Base-by-base conservation (phyloP, 495 filamentous ascomycete species). In the Aspergillus haitiensis region DNA sequence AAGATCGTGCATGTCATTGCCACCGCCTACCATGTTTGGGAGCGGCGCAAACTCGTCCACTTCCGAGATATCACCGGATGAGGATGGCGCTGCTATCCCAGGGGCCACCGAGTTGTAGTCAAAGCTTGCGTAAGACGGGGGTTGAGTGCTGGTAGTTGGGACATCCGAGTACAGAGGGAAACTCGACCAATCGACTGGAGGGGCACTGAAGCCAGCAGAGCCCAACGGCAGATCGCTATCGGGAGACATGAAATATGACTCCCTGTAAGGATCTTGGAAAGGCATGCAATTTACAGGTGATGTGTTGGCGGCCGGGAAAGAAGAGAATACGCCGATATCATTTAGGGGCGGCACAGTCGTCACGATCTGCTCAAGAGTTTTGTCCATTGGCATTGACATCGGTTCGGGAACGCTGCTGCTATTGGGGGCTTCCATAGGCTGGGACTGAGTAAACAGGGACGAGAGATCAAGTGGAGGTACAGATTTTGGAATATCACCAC, bases 1-100 rank as follows among this genome's bases (percentile, higher is more conserved):
- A 35, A 75, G 69, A 58, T 80, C 73, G 45, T 76, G 75, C 52
- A 77, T 60, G 56, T 78, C 76, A 59, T 57, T 68, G 50, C 64
- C 64, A 21, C 68, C 50, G 16, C 63, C 64, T 7, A 70, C 73
- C 21, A 78, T 56, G 27, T 66, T 70, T 10, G 74, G 73, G 27
- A 77, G 70, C 9, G 75, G 71, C n/a, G 72, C 75, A 42, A 69
- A 74, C 80, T 92, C 89, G 54, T 89, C 88, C 12, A 83, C 83
- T 70, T 91, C 88, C 12, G 88, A 91, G 33, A 88, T 83, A 60
- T 91, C 88, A 34, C 88, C 88, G 2, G 88, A 91, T 8, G 86
- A 91, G 4, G 88, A 90, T 2, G 87, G 87, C 7, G 82, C 74
- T 15, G 75, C 69, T n/a, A 80, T 67, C 33, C 75, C 73, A 9